Conservation (phyloP, 1,284 basidiomycete species). For the Exobasidium cylindrosporum region DNA sequence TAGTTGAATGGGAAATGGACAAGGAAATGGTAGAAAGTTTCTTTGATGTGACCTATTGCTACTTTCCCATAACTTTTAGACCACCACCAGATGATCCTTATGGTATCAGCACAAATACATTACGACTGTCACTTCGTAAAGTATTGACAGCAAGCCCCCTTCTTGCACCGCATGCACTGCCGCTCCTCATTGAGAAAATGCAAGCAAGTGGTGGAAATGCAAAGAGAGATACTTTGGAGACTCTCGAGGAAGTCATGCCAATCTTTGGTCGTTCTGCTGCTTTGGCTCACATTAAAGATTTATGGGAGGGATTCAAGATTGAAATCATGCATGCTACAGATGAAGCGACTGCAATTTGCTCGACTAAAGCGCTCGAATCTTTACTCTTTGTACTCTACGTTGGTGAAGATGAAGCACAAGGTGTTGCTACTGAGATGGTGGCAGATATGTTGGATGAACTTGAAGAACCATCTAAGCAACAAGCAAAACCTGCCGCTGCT, state of each 20-base stretch:
- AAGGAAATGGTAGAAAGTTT: slow-evolving; percentile 68
- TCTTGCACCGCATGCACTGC: slow-evolving; percentile 80
- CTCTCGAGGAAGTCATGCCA: slow-evolving; percentile 41
- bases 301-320: slow-evolving; percentile 49
- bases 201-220: slow-evolving; percentile 74
- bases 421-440: slow-evolving; percentile 43
- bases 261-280: slow-evolving; percentile 49
- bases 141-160: slow-evolving; percentile 76
- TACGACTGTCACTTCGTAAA: slow-evolving; percentile 68
- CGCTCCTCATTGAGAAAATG: slow-evolving; percentile 89
- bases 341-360: slow-evolving; percentile 37
- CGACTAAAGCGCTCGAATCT: slow-evolving; percentile 35
- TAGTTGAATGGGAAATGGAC: slow-evolving; percentile 74
- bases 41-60: slow-evolving; percentile 95
- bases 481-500: slow-evolving; percentile 38
- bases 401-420: slow-evolving; percentile 34
- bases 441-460: slow-evolving; percentile 40
- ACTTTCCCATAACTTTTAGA: slow-evolving; percentile 96
- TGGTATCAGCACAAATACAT: slow-evolving; percentile 82
- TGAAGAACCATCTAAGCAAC: slow-evolving; percentile 40
- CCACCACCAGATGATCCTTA: slow-evolving; percentile 93
- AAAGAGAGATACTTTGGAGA: slow-evolving; percentile 61
- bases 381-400: slow-evolving; percentile 45
- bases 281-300: slow-evolving; percentile 29
- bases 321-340: slow-evolving; percentile 54